phyloP scores from a whole-genome alignment of 345 rosid genomes.

The Heritiera fomes region DNA sequence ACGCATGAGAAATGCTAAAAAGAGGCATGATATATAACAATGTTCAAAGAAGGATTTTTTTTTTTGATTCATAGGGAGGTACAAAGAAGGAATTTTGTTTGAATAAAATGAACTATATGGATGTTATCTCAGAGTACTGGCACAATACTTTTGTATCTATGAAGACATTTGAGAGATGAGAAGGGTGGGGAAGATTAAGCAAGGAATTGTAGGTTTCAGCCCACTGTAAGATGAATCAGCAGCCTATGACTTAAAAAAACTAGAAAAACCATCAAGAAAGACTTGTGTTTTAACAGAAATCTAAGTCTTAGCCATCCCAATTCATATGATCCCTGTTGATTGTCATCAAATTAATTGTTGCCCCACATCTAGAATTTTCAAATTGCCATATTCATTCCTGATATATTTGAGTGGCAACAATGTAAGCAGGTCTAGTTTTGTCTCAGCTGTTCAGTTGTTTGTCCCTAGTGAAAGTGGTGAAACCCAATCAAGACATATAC shows the following conservation, averaged over 20 bases:
- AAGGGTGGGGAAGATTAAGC: not conserved
- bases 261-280: not conserved
- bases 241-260: not conserved
- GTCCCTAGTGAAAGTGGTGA: not conserved
- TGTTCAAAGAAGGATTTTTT: not conserved
- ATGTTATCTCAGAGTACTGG: not conserved
- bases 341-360: not conserved
- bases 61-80: too few relatives aligned
- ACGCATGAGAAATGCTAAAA: not conserved
- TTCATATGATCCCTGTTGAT: not conserved
- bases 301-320: not conserved
- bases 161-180: not conserved
- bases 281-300: not conserved
- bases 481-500: not conserved
- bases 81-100: not conserved
- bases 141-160: not conserved
- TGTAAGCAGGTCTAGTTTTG: not conserved
- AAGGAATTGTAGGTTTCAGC: not conserved
- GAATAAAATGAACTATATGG: not conserved
- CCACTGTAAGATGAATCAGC: not conserved
- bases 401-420: constrained; percentile 9
- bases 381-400: not conserved
- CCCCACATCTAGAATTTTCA: not conserved
- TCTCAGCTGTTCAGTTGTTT: not conserved
- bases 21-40: not conserved